Percentiles rank a stretch among this genome's conserved stretches.
phyloP scores from a whole-genome alignment of 768 basidiomycete genomes.

The Leccinum longicurvipes region DNA sequence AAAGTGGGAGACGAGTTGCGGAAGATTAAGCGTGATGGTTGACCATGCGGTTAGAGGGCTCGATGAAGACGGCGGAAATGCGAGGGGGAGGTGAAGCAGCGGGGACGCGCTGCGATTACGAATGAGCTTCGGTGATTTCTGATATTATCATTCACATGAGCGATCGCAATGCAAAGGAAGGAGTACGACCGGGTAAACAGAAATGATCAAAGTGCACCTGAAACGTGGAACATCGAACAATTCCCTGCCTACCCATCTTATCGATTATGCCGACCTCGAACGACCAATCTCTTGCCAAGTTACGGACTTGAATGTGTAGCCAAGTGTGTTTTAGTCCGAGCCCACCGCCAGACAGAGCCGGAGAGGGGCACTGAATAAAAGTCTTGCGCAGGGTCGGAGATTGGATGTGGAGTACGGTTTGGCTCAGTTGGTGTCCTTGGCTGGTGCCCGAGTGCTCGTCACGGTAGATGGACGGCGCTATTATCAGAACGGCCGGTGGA shows the following conservation, averaged over 20 bases:
- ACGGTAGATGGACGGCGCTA: slow-evolving; percentile 33
- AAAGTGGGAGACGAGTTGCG: slow-evolving; percentile 60
- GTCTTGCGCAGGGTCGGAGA: slow-evolving; percentile 69
- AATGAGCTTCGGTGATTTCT: slow-evolving; percentile 58
- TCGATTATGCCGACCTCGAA: slow-evolving; percentile 77
- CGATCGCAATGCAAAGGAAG: not conserved
- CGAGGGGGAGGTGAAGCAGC: slow-evolving; percentile 67
- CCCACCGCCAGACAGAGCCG: slow-evolving; percentile 22
- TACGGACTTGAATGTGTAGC: slow-evolving; percentile 73
- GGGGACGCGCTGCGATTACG: slow-evolving; percentile 40
- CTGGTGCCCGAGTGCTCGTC: slow-evolving; percentile 31
- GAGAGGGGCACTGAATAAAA: slow-evolving; percentile 61
- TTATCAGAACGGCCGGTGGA: slow-evolving; percentile 45
- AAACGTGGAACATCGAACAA: slow-evolving; percentile 72
- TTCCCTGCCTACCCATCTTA: slow-evolving; percentile 52
- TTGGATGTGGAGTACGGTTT: slow-evolving; percentile 77
- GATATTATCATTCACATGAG: slow-evolving; percentile 11
- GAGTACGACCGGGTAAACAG: slow-evolving; percentile 1
- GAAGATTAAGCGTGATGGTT: slow-evolving; percentile 59
- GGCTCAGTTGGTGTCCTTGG: slow-evolving; percentile 42
- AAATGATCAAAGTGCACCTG: slow-evolving; percentile 48
- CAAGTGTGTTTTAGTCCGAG: slow-evolving; percentile 68
- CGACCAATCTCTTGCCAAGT: slow-evolving; percentile 65
- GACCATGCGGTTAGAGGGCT: slow-evolving; percentile 67
- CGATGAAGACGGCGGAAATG: slow-evolving; percentile 55